These are phyloP conservation scores for Mayamaea pseudoterrestris DNA, from an alignment of 108 stramenopile genomes.

Conservation along the genomic window DNA sequence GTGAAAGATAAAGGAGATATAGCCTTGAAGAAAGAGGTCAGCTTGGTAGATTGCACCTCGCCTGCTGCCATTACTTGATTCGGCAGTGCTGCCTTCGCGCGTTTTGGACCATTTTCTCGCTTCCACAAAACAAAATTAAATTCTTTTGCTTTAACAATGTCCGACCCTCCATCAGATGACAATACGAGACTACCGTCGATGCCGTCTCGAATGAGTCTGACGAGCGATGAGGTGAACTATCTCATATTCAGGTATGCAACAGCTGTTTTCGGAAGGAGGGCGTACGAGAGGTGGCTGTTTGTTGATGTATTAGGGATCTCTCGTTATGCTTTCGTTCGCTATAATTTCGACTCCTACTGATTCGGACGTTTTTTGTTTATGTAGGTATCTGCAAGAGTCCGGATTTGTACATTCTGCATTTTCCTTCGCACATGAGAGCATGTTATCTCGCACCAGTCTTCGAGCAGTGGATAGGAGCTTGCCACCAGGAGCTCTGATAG, in stretches of 20 bases:
- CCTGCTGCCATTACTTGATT: too few species aligned
- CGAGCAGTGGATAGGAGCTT: slow-evolving; percentile 55
- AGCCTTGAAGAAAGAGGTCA: too few species aligned
- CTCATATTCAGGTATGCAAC: slow-evolving; percentile 79
- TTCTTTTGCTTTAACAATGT: too few species aligned
- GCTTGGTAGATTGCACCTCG: too few species aligned
- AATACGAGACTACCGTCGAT: not conserved
- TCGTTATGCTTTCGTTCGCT: not conserved
- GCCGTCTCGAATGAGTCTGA: slow-evolving; percentile 24
- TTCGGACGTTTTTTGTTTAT: not conserved
- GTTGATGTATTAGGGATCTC: not conserved
- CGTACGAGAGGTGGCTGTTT: slow-evolving; percentile 1
- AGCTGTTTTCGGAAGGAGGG: slow-evolving; percentile 3
- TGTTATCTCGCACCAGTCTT: slow-evolving; percentile 61
- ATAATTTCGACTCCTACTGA: not conserved
- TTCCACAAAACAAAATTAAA: too few species aligned
- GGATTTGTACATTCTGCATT: slow-evolving; percentile 93
- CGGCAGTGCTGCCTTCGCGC: too few species aligned
- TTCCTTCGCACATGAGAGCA: slow-evolving; percentile 90
- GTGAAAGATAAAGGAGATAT: too few species aligned
- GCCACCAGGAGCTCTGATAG: slow-evolving; percentile 77
- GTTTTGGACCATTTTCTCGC: too few species aligned
- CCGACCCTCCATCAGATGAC: too few species aligned
- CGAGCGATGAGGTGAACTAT: slow-evolving; percentile 91
- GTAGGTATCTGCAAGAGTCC: slow-evolving; percentile 40